Percentiles rank a stretch among this genome's conserved stretches.
These are phyloP conservation scores for Neospora caninum DNA, from an alignment of 169 alveolate genomes.

Conservation along the genomic window DNA sequence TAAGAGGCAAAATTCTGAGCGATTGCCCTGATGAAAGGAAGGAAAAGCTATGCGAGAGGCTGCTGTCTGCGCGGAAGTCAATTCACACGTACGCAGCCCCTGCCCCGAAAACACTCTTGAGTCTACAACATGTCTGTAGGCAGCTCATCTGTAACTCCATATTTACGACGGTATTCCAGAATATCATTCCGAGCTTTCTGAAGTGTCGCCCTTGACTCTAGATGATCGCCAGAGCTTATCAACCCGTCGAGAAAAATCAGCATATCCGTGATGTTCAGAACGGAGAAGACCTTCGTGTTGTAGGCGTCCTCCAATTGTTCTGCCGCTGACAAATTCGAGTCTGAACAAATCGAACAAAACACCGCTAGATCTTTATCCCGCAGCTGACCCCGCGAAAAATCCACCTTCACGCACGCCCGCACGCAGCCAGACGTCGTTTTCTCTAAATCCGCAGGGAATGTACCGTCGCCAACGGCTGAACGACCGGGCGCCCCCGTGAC, in stretches of 20 bases:
- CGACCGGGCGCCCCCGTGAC: no score
- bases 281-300: constrained; percentile 29
- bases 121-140: constrained; percentile 6
- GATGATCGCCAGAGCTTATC: not conserved
- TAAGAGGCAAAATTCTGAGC: no score
- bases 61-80: no score
- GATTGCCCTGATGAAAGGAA: no score
- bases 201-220: not conserved
- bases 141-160: constrained; percentile 29
- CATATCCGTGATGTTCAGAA: constrained; percentile 2
- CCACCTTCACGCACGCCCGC: no score
- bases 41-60: no score
- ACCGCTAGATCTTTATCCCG: not conserved
- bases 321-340: not conserved
- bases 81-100: no score
- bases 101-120: no score
- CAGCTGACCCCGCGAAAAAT: no score
- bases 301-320: not conserved
- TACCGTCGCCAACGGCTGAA: no score
- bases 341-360: not conserved
- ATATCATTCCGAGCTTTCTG: constrained; percentile 16
- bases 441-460: no score
- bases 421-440: no score
- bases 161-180: not conserved
- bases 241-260: constrained; percentile 9